phyloP scores from a whole-genome alignment of 257 asterid species.

The Solanum pennellii region DNA sequence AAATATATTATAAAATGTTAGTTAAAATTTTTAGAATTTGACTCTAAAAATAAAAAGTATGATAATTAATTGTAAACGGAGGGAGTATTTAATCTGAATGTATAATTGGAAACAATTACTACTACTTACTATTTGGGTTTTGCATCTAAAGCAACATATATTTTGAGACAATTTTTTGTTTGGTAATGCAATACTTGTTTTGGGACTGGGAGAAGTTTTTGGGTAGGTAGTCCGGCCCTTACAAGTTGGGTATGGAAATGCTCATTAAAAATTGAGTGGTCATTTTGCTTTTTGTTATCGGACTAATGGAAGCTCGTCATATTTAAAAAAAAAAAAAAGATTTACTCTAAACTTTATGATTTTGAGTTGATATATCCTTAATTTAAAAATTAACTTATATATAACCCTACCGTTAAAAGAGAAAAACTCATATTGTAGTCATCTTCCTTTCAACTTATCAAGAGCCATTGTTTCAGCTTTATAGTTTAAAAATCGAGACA shows the following conservation, averaged over 20 bases:
- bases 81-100: neutral
- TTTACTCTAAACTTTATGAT: neutral
- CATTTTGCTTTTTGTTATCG: neutral
- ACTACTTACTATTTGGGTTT: neutral
- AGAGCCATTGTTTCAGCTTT: neutral
- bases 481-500: neutral
- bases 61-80: too few species aligned
- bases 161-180: neutral
- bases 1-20: too few species aligned
- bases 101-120: neutral
- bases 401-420: neutral
- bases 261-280: neutral
- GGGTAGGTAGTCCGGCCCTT: neutral
- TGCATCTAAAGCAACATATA: neutral
- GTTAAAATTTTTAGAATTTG: too few species aligned
- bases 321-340: too few species aligned
- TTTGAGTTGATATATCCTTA: neutral
- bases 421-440: neutral
- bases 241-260: neutral
- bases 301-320: neutral
- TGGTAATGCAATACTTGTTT: neutral
- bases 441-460: neutral
- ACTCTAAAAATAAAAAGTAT: too few species aligned
- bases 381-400: too few species aligned
- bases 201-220: neutral